Base-by-base conservation (phyloP, 371 early-diverging fungal species). In the Sporodiniella umbellata region DNA sequence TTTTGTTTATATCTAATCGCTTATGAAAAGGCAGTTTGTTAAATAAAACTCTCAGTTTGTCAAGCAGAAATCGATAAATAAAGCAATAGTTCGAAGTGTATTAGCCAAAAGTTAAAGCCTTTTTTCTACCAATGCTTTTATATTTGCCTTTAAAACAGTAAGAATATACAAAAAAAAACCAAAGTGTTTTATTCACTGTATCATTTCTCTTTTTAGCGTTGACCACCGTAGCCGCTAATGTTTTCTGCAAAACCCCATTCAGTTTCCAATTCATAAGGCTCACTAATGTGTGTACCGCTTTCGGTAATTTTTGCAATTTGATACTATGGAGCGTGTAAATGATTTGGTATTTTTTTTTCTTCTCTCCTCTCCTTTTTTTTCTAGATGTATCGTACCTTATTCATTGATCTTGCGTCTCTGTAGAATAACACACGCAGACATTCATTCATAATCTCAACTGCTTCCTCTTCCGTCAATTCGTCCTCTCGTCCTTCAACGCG, bases 371-470 rank as follows among this genome's bases (percentile, higher is more conserved):
- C n/a, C n/a, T n/a, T n/a, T n/a, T n/a, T n/a, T n/a, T n/a, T n/a
- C n/a, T n/a, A n/a, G n/a, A n/a, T n/a, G n/a, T n/a, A 33, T 25
- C 48, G 28, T 75, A 94, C 92, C 83, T 88, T 94, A 80, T 98
- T 95, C 66, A 95, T 66, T 43, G 95, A 89, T 65, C 97, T 79
- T 47, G 96, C 95, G 78, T 99, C 99, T 66, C 99, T 84, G 84
- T 98, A 99, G 59, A 79, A 96, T 56, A 99, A 84, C 21, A 98
- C 95, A 31, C 88, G 82, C 94, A 99, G 93, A 60, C 91, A 84
- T 53, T 94, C 89, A 52, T 96, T 87, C 53, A 98, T 58, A 46
- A 99, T 77, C 56, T 88, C 75, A 39, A 81, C 72, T 3, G 99
- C 99, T 64, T 98, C 94, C 58, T 94, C 92, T 70, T 96, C 95